Evolutionary conservation across 1,139 yeast genomes (phyloP).

Genomic region (Debaryomyces coudertii): DNA sequence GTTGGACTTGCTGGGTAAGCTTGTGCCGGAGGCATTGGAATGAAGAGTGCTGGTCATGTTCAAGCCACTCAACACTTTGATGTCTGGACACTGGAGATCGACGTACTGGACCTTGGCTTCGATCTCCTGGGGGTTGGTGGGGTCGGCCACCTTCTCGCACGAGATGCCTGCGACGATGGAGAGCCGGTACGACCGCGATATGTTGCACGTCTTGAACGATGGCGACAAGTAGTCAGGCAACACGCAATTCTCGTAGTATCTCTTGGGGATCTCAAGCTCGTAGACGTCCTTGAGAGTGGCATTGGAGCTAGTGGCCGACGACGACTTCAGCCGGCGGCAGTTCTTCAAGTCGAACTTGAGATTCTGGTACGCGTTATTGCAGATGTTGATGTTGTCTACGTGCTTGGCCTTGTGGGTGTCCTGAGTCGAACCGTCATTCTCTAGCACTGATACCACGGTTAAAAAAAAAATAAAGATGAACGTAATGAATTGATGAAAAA

Average conservation of each 20-base stretch:
- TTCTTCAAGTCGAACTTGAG: slow-evolving; percentile 45
- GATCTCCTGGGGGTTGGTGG: slow-evolving; percentile 23
- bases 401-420: slow-evolving; percentile 36
- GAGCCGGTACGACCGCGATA: slow-evolving; percentile 50
- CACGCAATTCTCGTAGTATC: slow-evolving; percentile 41
- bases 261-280: slow-evolving; percentile 52
- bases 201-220: slow-evolving; percentile 60
- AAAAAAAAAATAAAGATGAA: too few relatives aligned
- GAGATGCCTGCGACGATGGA: slow-evolving; percentile 51
- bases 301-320: slow-evolving; percentile 28
- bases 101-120: slow-evolving; percentile 29
- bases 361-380: slow-evolving; percentile 38
- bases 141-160: slow-evolving; percentile 30
- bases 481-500: too few relatives aligned
- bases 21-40: slow-evolving; percentile 19
- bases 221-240: slow-evolving; percentile 58
- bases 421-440: slow-evolving; percentile 27
- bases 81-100: slow-evolving; percentile 39
- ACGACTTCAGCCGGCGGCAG: slow-evolving; percentile 30
- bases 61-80: slow-evolving; percentile 48
- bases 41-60: slow-evolving; percentile 29
- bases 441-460: slow-evolving; percentile 43
- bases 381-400: slow-evolving; percentile 31
- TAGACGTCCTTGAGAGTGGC: slow-evolving; percentile 24
- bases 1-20: slow-evolving; percentile 1